Conservation (phyloP, 1,284 basidiomycete species). For the Cutaneotrichosporon mucoides region DNA sequence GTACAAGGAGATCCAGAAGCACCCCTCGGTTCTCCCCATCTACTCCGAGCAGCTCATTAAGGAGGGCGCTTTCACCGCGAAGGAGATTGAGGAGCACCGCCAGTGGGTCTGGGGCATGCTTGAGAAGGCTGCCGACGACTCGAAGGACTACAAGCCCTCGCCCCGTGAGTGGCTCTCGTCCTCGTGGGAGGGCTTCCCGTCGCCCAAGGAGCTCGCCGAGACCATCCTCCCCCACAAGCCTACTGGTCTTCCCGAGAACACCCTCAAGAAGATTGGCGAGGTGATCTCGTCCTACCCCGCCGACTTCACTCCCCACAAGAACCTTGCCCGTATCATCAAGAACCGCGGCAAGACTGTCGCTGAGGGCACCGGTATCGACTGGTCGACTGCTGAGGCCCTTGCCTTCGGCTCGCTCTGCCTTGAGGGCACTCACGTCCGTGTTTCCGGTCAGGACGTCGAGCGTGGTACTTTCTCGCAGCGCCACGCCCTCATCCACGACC, state of each 20-base stretch:
- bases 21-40: constrained; percentile 84
- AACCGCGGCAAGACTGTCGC: constrained; percentile 84
- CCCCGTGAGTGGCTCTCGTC: constrained; percentile 96
- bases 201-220: constrained; percentile 91
- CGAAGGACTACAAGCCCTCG: constrained; percentile 92
- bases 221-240: constrained; percentile 80
- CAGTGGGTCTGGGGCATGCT: constrained; percentile 99
- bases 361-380: constrained; percentile 90
- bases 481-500: constrained; percentile 95
- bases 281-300: constrained; percentile 79
- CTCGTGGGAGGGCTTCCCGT: constrained; percentile 98
- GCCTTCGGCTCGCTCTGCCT: constrained; percentile 90
- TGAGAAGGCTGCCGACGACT: constrained; percentile 82
- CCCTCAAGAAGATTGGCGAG: constrained; percentile 81
- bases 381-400: constrained; percentile 98
- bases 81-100: constrained; percentile 97
- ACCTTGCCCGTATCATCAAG: constrained; percentile 87
- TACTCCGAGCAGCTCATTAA: constrained; percentile 88
- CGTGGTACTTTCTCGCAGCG: constrained; percentile 99
- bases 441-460: constrained; percentile 98
- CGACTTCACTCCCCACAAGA: constrained; percentile 84
- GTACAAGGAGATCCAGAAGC: constrained; percentile 96
- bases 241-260: constrained; percentile 75
- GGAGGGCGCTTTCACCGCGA: constrained; percentile 89
- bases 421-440: constrained; percentile 89